Percentiles rank a stretch among this genome's conserved stretches.
Conservation (phyloP, 2,329 filamentous ascomycete genomes). For the Ophiostoma novo-ulmi region DNA sequence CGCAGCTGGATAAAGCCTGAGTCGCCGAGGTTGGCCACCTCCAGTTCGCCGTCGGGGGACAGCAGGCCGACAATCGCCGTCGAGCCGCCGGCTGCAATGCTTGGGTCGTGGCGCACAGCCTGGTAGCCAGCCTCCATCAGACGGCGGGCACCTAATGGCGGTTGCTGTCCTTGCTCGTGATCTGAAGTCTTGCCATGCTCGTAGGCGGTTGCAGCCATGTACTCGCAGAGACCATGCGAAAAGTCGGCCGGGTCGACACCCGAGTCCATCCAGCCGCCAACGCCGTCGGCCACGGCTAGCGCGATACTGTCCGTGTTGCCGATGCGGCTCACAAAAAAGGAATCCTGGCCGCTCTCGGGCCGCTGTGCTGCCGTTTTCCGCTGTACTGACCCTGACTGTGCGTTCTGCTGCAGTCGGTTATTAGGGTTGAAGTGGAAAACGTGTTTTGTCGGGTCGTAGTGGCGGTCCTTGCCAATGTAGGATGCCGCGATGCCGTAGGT, state of each 20-base stretch:
- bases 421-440: slow-evolving; percentile 68
- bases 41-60: slow-evolving; percentile 65
- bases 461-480: slow-evolving; percentile 66
- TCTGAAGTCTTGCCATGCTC: slow-evolving; percentile 42
- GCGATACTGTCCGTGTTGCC: slow-evolving; percentile 67
- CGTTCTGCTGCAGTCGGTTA: slow-evolving; percentile 51
- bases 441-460: slow-evolving; percentile 63
- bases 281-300: slow-evolving; percentile 87
- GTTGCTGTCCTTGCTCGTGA: slow-evolving; percentile 28
- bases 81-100: slow-evolving; percentile 76
- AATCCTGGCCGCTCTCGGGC: slow-evolving; percentile 84
- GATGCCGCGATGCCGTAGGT: slow-evolving; percentile 69
- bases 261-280: slow-evolving; percentile 90
- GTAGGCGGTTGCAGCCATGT: slow-evolving; percentile 77
- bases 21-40: slow-evolving; percentile 92
- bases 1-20: slow-evolving; percentile 87
- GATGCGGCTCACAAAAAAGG: slow-evolving; percentile 86
- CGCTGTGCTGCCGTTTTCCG: slow-evolving; percentile 47
- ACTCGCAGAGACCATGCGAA: slow-evolving; percentile 85
- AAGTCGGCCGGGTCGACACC: slow-evolving; percentile 94
- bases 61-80: slow-evolving; percentile 86
- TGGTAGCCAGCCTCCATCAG: slow-evolving; percentile 84
- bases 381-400: slow-evolving; percentile 23
- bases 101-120: slow-evolving; percentile 66
- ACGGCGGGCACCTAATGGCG: slow-evolving; percentile 54